Evolutionary conservation across 148 eudicot species (phyloP).

Genomic region (Dianthus caryophyllus): DNA sequence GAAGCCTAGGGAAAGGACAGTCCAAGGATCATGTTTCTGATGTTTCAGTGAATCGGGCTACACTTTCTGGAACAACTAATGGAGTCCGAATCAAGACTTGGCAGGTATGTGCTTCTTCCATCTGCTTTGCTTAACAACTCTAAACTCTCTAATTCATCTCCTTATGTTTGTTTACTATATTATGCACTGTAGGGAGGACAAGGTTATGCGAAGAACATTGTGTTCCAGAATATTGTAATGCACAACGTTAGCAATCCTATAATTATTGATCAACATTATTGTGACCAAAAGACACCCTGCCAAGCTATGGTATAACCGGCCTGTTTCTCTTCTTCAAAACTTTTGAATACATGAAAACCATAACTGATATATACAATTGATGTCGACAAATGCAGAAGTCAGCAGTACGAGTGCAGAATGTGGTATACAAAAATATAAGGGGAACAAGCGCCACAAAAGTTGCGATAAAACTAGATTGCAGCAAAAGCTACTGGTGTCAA

Average conservation of each 20-base stretch:
- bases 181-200: conserved; percentile 79
- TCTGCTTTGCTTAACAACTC: conserved; percentile 4
- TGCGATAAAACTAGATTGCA: conserved; percentile 67
- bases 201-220: conserved; percentile 62
- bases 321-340: background rate
- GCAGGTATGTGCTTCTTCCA: conserved; percentile 51
- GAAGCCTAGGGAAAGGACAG: conserved; percentile 73
- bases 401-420: conserved; percentile 53
- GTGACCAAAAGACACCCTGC: conserved; percentile 55
- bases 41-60: conserved; percentile 53
- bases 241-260: conserved; percentile 71
- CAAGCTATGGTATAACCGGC: conserved; percentile 38
- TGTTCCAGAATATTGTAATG: conserved; percentile 64
- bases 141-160: background rate
- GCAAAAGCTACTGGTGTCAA: conserved; percentile 42
- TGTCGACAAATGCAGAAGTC: conserved; percentile 35
- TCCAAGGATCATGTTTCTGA: conserved; percentile 54
- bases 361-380: background rate
- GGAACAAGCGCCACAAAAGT: conserved; percentile 63
- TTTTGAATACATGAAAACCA: background rate
- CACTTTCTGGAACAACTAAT: conserved; percentile 58
- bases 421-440: conserved; percentile 49
- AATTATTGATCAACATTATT: conserved; percentile 75
- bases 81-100: conserved; percentile 92
- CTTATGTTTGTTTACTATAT: too few relatives aligned